Percentiles rank a stretch among this genome's conserved stretches.
Evolutionary conservation across 2,329 filamentous ascomycete genomes (phyloP).

Genomic region (Xylaria sp.): DNA sequence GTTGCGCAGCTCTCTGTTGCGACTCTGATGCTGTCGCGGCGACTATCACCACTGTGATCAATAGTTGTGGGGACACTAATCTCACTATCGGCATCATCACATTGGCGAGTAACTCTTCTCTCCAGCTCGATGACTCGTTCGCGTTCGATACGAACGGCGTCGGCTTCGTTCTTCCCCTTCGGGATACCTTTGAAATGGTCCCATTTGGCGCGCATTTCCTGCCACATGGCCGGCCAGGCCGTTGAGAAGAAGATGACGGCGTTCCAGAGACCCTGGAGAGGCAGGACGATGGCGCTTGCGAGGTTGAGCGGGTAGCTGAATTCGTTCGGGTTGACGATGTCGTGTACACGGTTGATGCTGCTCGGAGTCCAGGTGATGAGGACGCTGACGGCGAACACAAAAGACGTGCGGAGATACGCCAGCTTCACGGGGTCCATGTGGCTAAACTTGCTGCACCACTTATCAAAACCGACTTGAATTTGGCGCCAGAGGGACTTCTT

Average conservation of each 20-base stretch:
- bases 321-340: slow-evolving; percentile 64
- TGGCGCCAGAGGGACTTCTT: slow-evolving; percentile 33
- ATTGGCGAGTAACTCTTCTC: slow-evolving; percentile 34
- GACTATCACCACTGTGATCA: slow-evolving; percentile 17
- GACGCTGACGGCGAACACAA: slow-evolving; percentile 70
- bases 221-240: slow-evolving; percentile 60
- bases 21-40: slow-evolving; percentile 18
- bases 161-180: slow-evolving; percentile 43
- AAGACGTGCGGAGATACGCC: slow-evolving; percentile 69
- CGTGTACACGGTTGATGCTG: slow-evolving; percentile 79
- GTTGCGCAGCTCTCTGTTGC: slow-evolving; percentile 13
- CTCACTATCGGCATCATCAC: slow-evolving; percentile 36
- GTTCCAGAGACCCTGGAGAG: slow-evolving; percentile 85
- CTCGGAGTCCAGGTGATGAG: slow-evolving; percentile 73
- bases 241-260: slow-evolving; percentile 79
- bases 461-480: slow-evolving; percentile 40
- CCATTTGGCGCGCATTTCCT: slow-evolving; percentile 42
- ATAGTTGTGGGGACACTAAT: slow-evolving; percentile 36
- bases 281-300: slow-evolving; percentile 76
- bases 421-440: slow-evolving; percentile 68
- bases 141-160: slow-evolving; percentile 46
- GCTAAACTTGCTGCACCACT: slow-evolving; percentile 49
- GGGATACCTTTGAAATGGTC: slow-evolving; percentile 45
- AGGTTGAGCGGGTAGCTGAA: slow-evolving; percentile 74
- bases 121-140: slow-evolving; percentile 46